phyloP scores from a whole-genome alignment of 345 rosid species.

The Passiflora organensis region DNA sequence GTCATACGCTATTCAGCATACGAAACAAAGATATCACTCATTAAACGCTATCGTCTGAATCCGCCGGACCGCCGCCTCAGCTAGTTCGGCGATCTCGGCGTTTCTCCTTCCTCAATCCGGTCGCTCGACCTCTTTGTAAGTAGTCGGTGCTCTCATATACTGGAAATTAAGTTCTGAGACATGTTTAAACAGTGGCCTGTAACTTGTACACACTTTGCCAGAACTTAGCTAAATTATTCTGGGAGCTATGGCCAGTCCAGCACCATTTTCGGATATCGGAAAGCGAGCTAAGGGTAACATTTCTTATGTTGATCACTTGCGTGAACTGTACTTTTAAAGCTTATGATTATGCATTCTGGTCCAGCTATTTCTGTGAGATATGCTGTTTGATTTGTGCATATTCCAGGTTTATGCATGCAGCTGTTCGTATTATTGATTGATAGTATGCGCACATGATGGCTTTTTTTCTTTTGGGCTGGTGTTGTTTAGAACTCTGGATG shows the following conservation, averaged over 20 bases:
- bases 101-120: neutral
- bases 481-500: too few species aligned
- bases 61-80: slow-evolving; percentile 3
- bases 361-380: neutral
- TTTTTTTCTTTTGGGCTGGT: too few species aligned
- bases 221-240: slow-evolving; percentile 17
- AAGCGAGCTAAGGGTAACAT: slow-evolving; percentile 61
- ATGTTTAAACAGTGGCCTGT: too few species aligned
- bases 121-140: neutral
- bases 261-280: slow-evolving; percentile 69
- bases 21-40: too few species aligned
- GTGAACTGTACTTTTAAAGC: too few species aligned
- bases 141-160: too few species aligned
- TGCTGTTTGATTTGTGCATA: neutral
- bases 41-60: neutral
- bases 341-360: too few species aligned
- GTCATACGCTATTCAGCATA: too few species aligned
- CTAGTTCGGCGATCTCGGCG: slow-evolving; percentile 5
- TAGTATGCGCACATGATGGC: neutral
- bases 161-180: too few species aligned
- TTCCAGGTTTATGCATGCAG: neutral
- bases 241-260: slow-evolving; percentile 44
- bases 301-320: neutral
- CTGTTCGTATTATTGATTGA: neutral
- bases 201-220: neutral